Conservation (phyloP, 202 grass and related monocot species). For the Cymbopogon flexuosus region DNA sequence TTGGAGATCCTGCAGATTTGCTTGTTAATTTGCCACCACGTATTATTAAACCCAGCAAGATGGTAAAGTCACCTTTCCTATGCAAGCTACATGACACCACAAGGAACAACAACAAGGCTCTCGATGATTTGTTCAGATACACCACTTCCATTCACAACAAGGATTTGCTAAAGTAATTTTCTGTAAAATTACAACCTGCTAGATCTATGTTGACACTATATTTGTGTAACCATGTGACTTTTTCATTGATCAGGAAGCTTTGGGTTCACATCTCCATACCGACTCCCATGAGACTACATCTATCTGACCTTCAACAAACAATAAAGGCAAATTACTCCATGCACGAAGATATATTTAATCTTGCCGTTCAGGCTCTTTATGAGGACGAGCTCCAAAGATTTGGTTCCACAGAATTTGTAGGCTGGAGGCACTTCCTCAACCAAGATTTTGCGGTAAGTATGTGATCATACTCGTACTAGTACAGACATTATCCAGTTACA, state of each 20-base stretch:
- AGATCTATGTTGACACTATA: too few species aligned
- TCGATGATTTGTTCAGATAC: background rate
- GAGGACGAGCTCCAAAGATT: background rate
- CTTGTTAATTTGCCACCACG: background rate
- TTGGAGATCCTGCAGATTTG: background rate
- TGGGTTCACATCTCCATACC: background rate
- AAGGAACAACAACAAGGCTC: background rate
- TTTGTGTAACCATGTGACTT: too few species aligned
- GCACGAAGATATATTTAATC: background rate
- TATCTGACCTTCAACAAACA: background rate
- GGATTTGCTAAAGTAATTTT: background rate
- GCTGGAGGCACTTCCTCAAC: slow-evolving; percentile 6
- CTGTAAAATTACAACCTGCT: too few species aligned
- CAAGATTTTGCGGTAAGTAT: background rate
- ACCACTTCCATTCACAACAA: background rate
- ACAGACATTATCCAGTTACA: too few species aligned
- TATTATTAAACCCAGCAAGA: background rate
- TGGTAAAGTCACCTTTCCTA: background rate
- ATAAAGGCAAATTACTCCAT: accelerated
- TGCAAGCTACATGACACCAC: background rate
- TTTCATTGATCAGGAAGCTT: background rate
- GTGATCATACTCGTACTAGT: too few species aligned
- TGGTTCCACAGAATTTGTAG: too few species aligned
- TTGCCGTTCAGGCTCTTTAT: background rate
- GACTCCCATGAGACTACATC: background rate